Percentiles rank a stretch among this genome's conserved stretches.
These are phyloP conservation scores for Eutypa lata DNA, from an alignment of 2,329 filamentous ascomycete species.

Conservation along the genomic window DNA sequence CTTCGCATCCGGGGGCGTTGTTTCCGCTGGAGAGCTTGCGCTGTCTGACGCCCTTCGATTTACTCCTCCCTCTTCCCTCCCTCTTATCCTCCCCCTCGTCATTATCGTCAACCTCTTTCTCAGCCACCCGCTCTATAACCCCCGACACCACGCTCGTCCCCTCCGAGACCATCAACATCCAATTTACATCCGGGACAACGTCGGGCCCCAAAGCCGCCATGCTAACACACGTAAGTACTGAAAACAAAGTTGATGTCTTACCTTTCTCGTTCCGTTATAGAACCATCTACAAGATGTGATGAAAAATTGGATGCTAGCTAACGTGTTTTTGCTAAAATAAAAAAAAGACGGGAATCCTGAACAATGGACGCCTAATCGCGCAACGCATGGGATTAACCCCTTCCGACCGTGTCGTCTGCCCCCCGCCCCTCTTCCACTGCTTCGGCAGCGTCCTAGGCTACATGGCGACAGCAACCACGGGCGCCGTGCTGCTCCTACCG, in stretches of 20 bases:
- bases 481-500: conserved; percentile 79
- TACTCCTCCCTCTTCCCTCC: conserved; percentile 6
- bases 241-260: no score
- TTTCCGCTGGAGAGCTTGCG: conserved; percentile 42
- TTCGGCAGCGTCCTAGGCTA: conserved; percentile 92
- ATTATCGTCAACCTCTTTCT: conserved; percentile 18
- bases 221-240: conserved; percentile 78
- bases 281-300: no score
- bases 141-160: conserved; percentile 49
- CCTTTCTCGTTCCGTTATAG: no score
- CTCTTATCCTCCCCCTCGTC: conserved; percentile 2
- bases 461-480: conserved; percentile 84
- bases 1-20: conserved; percentile 38
- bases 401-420: conserved; percentile 75
- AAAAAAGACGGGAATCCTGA: conserved; percentile 84
- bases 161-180: conserved; percentile 83
- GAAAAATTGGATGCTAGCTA: no score
- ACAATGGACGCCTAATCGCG: conserved; percentile 85
- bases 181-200: conserved; percentile 96
- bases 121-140: conserved; percentile 24
- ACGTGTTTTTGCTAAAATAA: no score
- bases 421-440: conserved; percentile 84
- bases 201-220: conserved; percentile 88
- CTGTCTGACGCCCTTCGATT: conserved; percentile 45
- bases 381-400: conserved; percentile 77